These are phyloP conservation scores for Chimonanthus salicifolius DNA, from an alignment of 164 flowering plant genomes.

Conservation along the genomic window DNA sequence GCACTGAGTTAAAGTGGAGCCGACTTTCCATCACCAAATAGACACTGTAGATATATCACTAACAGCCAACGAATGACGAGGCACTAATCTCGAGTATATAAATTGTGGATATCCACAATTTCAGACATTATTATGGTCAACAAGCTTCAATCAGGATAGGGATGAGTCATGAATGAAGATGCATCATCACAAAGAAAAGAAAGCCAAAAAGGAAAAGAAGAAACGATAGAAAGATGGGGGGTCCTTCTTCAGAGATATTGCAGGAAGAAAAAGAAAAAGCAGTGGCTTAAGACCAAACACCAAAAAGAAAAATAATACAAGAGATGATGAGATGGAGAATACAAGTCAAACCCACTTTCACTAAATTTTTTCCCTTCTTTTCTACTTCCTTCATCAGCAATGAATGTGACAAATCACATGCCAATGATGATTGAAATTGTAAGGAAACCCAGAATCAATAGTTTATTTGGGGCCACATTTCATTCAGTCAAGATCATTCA, in stretches of 20 bases:
- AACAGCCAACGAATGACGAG: too few relatives aligned
- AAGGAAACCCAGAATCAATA: too few relatives aligned
- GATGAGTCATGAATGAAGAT: background rate
- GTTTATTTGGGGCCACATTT: too few relatives aligned
- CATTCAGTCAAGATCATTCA: too few relatives aligned
- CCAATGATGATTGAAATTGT: background rate
- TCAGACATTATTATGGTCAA: too few relatives aligned
- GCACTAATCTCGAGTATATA: too few relatives aligned
- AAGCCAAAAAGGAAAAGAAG: background rate
- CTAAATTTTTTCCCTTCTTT: background rate
- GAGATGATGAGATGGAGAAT: background rate
- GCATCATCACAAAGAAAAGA: background rate
- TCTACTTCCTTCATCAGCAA: background rate
- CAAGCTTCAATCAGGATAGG: background rate
- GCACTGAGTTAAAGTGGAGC: too few relatives aligned
- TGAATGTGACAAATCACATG: background rate
- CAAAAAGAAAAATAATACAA: background rate
- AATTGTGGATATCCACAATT: too few relatives aligned
- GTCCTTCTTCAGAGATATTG: background rate
- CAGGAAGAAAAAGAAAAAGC: conserved; percentile 3
- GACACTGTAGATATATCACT: too few relatives aligned
- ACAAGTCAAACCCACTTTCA: background rate
- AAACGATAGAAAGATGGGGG: conserved; percentile 4
- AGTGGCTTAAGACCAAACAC: conserved; percentile 2
- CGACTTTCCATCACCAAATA: too few relatives aligned